Base-by-base conservation (phyloP, 2,329 filamentous ascomycete species). In the Ophiostoma novo-ulmi region DNA sequence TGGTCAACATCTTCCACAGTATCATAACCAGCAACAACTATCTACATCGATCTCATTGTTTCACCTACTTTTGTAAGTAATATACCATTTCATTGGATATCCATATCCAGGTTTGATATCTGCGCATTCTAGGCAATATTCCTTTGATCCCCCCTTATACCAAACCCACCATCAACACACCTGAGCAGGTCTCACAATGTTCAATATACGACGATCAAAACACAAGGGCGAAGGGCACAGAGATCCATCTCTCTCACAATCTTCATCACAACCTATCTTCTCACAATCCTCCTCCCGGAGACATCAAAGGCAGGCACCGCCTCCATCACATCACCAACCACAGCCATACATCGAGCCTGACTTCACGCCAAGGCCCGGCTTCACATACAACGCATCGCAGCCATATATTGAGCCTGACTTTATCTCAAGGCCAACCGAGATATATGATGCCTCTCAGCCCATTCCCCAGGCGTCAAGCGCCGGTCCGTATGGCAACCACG, bases 121-220 rank as follows among this genome's bases (percentile, higher is more conserved):
- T 39, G 10, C 11, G 10, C 38, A 10, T 39, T 39, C 38, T 10
- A 39, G 38, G 8, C 38, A 39, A 3, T 39, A 13, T 39, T 5
- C 10, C 20, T 7, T 48, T 17, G 14, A 17, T 48, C 14, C 14
- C 44, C 10, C 38, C 44, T 8, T 48, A 17, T 48, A 17, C 44
- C 13, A 48, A 20, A 20, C 20, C 6, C 11, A 31, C 52, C 22
- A 6, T 26, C 10, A 10, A 26, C 8, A 58, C 52, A 58, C 26
- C 52, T 11, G 52, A 58, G 52, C 22, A n/a, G 52, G 22, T 10
- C 58, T 64, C 61, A 22, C 31, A 64, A 65, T 65, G 63, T 65
- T 65, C 36, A 36, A 20, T 20, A 41, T n/a, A 7, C 10, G 20
- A 13, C 63, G 63, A 11, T 17, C 20, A 22, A 65, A 65, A n/a